These are phyloP conservation scores for Pythium monospermum DNA, from an alignment of 352 stramenopile species.

Conservation along the genomic window DNA sequence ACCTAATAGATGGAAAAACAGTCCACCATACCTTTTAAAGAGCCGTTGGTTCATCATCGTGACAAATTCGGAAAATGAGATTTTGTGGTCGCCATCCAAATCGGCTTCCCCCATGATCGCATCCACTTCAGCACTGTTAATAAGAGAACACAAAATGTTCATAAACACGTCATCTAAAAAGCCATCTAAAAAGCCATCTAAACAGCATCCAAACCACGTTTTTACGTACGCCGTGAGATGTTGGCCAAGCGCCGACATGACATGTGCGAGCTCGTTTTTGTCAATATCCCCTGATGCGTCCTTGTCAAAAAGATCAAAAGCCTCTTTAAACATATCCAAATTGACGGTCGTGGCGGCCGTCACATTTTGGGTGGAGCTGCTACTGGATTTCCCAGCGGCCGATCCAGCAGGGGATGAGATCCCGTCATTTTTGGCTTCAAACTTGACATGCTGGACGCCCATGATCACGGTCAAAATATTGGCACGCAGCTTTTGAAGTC, in stretches of 20 bases:
- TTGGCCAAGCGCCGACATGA: slow-evolving; percentile 54
- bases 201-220: too few relatives aligned
- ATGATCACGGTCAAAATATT: slow-evolving; percentile 78
- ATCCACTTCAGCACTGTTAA: slow-evolving; percentile 47
- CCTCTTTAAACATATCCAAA: slow-evolving; percentile 81
- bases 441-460: slow-evolving; percentile 52
- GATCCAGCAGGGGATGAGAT: too few relatives aligned
- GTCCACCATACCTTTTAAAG: slow-evolving; percentile 36
- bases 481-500: slow-evolving; percentile 63
- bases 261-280: slow-evolving; percentile 43
- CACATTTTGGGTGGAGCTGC: neutral
- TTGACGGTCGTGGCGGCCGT: slow-evolving; percentile 53
- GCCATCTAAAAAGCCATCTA: too few relatives aligned
- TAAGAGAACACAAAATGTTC: neutral
- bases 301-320: slow-evolving; percentile 72
- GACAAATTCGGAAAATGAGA: slow-evolving; percentile 77
- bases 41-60: slow-evolving; percentile 73
- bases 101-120: slow-evolving; percentile 69
- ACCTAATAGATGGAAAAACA: neutral
- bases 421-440: slow-evolving; percentile 25
- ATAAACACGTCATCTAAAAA: too few relatives aligned
- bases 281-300: slow-evolving; percentile 70
- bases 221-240: slow-evolving; percentile 17
- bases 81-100: slow-evolving; percentile 59
- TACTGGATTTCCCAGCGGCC: neutral